Evolutionary conservation across 257 asterid species (phyloP), one percentile per base, ranked within the genome.

Genomic region (Agastache rugosa): DNA sequence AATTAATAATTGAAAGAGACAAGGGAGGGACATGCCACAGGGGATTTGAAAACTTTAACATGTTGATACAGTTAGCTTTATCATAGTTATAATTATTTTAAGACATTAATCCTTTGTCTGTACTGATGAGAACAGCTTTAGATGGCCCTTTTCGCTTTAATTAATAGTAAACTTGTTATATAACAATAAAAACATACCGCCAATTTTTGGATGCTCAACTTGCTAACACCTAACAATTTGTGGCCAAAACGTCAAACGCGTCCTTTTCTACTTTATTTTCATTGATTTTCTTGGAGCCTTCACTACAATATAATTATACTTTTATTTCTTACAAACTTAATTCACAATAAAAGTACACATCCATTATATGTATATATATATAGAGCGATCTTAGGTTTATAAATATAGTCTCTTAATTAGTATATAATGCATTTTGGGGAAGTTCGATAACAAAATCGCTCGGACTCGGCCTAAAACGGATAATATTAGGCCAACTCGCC

Each of bases 201-300:
- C 92, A 85, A 39, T 45, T 79, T 80, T 65, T 71, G 67, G 85
- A 85, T 87, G 76, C 89, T 78, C 77, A 76, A 34, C 71, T 37
- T 42, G 51, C 86, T 69, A 83, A 75, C 74, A 60, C 86, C 84
- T 71, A 83, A 75, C 79, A 72, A 73, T 63, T 87, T 77, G 75
- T 56, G 47, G 80, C 89, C 89, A 83, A 87, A 83, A 79, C 77
- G 44, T 79, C 81, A 70, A 34, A 73, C 65, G 66, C 74, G 76
- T 85, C 81, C 23, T 56, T 86, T 79, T 72, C 73, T 68, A 56
- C 81, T 78, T 73, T 67, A 59, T 67, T 19, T 29, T 56, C 61
- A 6, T 22, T 67, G 42, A 68, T 66, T 78, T 78, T 72, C 67
- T 61, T 62, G 70, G 48, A 56, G 10, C 23, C 8, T n/a, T 54